These are phyloP conservation scores for Quillaja saponaria DNA, from an alignment of 306 rosid species.

Conservation along the genomic window DNA sequence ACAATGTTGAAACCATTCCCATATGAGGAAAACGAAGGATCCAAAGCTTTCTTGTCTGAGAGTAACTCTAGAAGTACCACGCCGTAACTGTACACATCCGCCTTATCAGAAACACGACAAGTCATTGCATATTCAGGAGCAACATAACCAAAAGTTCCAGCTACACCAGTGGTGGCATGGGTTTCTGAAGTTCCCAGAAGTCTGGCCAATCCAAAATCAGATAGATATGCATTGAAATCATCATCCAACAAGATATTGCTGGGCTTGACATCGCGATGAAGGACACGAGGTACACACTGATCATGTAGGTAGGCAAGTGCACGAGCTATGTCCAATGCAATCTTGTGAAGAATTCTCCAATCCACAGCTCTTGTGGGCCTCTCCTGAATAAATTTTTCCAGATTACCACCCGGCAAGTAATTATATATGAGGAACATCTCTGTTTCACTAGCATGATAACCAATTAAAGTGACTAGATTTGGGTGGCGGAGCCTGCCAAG, in stretches of 20 bases:
- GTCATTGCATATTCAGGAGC: constrained; percentile 99
- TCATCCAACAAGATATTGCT: constrained; percentile 91
- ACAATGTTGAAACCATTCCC: constrained; percentile 96
- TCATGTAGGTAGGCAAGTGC: constrained; percentile 93
- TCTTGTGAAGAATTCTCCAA: constrained; percentile 93
- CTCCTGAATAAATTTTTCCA: constrained; percentile 89
- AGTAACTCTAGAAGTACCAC: constrained; percentile 92
- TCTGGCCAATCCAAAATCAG: constrained; percentile 94
- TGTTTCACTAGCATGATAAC: constrained; percentile 88
- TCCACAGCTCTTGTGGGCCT: constrained; percentile 84
- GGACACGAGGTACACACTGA: constrained; percentile 87
- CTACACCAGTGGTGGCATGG: constrained; percentile 96
- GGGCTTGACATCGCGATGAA: constrained; percentile 93
- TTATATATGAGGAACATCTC: constrained; percentile 92
- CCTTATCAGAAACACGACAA: constrained; percentile 92
- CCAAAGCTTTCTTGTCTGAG: constrained; percentile 89
- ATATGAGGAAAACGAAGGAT: constrained; percentile 80
- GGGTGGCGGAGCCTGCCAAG: constrained; percentile 89
- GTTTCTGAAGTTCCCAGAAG: constrained; percentile 94
- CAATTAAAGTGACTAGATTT: constrained; percentile 82
- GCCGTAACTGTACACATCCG: constrained; percentile 96
- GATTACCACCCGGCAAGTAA: constrained; percentile 83
- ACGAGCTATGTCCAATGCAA: constrained; percentile 84
- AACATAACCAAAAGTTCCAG: constrained; percentile 94
- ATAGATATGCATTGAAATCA: constrained; percentile 77